A percentile compares a stretch with the other conserved stretches of the same genome.
Conservation (phyloP, 352 stramenopile species). For the Aphanomyces cochlioides region DNA sequence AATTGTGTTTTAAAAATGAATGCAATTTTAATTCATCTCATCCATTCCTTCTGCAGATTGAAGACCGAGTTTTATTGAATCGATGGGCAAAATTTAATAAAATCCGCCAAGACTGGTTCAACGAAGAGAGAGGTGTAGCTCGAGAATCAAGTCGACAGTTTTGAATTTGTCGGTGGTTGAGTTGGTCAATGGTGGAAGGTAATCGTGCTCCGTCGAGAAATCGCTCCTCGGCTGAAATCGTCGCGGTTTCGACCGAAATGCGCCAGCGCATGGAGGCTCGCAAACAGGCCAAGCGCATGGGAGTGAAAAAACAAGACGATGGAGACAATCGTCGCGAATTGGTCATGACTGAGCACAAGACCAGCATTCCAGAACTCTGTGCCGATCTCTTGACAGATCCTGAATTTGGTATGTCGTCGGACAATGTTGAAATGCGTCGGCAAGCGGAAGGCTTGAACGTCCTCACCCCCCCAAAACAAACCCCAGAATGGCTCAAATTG, state of each 20-base stretch:
- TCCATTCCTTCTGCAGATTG: too few species aligned
- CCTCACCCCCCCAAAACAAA: conserved; percentile 66
- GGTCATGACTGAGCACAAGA: conserved; percentile 56
- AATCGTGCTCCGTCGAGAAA: conserved; percentile 33
- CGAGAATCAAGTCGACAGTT: too few species aligned
- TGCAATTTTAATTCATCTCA: too few species aligned
- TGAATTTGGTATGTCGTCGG: conserved; percentile 44
- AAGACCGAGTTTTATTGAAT: too few species aligned
- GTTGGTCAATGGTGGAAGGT: not conserved
- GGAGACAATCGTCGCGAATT: conserved; percentile 42
- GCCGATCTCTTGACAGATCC: conserved; percentile 46
- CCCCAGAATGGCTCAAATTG: conserved; percentile 70
- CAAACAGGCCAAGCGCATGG: conserved; percentile 37
- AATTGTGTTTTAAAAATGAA: too few species aligned
- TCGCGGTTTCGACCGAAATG: conserved; percentile 52
- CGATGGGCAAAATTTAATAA: too few species aligned
- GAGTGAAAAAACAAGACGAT: conserved; percentile 31
- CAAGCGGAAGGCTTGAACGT: conserved; percentile 47
- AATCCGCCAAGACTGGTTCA: too few species aligned
- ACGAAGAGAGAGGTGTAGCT: too few species aligned
- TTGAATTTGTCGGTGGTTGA: too few species aligned
- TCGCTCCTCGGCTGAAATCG: conserved; percentile 55
- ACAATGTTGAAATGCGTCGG: conserved; percentile 49
- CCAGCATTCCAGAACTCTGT: conserved; percentile 44
- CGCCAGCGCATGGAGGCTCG: conserved; percentile 53